phyloP scores from a whole-genome alignment of 805 yeast species.

The Lipomyces orientalis region DNA sequence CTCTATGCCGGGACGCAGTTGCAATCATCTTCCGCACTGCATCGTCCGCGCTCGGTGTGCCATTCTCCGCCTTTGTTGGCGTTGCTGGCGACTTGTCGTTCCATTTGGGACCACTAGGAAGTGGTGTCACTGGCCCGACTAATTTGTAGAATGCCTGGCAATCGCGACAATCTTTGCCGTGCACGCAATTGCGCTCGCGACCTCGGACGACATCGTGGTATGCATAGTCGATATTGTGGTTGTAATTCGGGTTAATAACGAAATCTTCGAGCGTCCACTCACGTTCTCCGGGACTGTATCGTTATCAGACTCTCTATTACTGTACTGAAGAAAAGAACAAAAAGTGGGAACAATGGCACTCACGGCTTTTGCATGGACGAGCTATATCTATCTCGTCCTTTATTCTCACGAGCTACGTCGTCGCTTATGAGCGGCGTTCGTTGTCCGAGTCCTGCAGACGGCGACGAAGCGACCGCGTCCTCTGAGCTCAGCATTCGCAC shows the following conservation, averaged over 20 bases:
- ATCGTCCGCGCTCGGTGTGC: neutral
- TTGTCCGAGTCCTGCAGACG: neutral
- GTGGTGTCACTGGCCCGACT: conserved; percentile 42
- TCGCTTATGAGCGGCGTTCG: conserved; percentile 30
- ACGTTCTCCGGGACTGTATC: conserved; percentile 34
- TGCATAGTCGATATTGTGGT: conserved; percentile 44
- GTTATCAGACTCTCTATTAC: neutral
- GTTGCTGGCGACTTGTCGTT: conserved; percentile 29
- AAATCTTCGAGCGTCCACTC: conserved; percentile 51
- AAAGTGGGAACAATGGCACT: neutral
- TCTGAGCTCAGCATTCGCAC: neutral
- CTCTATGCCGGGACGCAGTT: conserved; percentile 40
- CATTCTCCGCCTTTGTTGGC: conserved; percentile 4
- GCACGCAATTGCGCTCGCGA: conserved; percentile 44
- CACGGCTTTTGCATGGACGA: conserved; percentile 27
- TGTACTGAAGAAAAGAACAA: neutral
- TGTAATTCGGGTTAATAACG: conserved; percentile 46
- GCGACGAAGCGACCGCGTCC: neutral
- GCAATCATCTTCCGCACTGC: conserved; percentile 20
- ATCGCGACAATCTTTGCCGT: conserved; percentile 47
- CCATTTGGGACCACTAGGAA: conserved; percentile 45
- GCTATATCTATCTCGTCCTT: conserved; percentile 32
- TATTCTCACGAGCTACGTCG: conserved; percentile 30
- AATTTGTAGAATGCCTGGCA: conserved; percentile 46
- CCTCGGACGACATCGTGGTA: conserved; percentile 48